Evolutionary conservation across 495 filamentous ascomycete genomes (phyloP).

Genomic region (Massariosphaeria phaeospora): DNA sequence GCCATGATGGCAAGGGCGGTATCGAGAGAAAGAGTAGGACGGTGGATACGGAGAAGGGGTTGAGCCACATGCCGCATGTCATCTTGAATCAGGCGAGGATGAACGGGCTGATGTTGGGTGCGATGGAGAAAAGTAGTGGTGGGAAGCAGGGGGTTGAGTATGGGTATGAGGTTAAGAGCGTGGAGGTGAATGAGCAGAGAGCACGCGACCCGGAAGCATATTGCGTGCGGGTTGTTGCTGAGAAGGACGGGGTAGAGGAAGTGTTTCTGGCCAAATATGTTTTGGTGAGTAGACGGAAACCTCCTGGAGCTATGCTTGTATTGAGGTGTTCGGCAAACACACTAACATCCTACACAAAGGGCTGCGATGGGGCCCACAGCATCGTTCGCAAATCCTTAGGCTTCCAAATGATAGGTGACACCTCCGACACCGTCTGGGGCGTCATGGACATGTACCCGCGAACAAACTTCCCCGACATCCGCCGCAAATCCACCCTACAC

Average conservation of each 20-base stretch:
- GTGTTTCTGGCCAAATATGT: constrained; percentile 62
- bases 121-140: constrained; percentile 39
- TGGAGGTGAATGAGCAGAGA: constrained; percentile 49
- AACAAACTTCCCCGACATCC: constrained; percentile 72
- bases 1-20: constrained; percentile 34
- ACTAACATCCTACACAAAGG: constrained; percentile 41
- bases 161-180: constrained; percentile 51
- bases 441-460: constrained; percentile 75
- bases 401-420: constrained; percentile 68
- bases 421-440: constrained; percentile 69
- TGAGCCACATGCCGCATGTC: constrained; percentile 67
- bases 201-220: constrained; percentile 46
- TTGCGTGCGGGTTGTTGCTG: constrained; percentile 51
- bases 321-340: not conserved
- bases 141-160: constrained; percentile 53
- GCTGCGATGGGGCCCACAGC: constrained; percentile 76
- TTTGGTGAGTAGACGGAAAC: constrained; percentile 46
- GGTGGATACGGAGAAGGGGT: constrained; percentile 57
- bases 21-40: constrained; percentile 53
- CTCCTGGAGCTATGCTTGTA: not conserved
- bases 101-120: constrained; percentile 57
- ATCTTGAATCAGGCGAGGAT: constrained; percentile 73
- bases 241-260: constrained; percentile 50
- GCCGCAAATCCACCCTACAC: constrained; percentile 55
- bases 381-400: constrained; percentile 61